Base-by-base conservation (phyloP, 768 basidiomycete species). In the Auricularia sp. region DNA sequence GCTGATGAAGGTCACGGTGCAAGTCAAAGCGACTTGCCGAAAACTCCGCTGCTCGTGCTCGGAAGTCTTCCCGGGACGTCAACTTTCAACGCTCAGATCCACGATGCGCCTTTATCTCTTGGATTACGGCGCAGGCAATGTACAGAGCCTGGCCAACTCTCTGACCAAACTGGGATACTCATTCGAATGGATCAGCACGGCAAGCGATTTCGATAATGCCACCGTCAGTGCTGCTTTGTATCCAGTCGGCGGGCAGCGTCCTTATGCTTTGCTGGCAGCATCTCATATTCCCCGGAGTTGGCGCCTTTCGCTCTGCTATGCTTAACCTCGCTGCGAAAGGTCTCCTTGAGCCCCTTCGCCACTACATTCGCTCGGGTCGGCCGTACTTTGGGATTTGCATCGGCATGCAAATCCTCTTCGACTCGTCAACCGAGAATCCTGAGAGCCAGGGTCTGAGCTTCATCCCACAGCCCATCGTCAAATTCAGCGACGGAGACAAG, bases 321-420 rank as follows among this genome's bases (percentile, higher is more conserved):
- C 80, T 82, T 61, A 87, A 90, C 64, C 85, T 99, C 61, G 75
- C 77, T 16, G 74, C 81, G 18, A 86, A 85, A 66, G 91, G 90
- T 23, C 83, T 95, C 65, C 81, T 90, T 42, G 84, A 90, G 67
- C 93, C 92, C 33, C 80, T 99, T 64, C 83, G 82, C 66, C 76
- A 81, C 61, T 99, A 98, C 74, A 86, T 99, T 70, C 75, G 77
- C 16, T 91, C 91, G 11, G 96, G 97, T 33, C 84, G 82, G 70
- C 97, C 96, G 2, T 99, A 97, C 77, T 92, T 97, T 76, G 93
- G 93, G 44, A 98, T 99, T 78, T 99, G 97, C 77, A 91, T 99
- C 71, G 97, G 97, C 70, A 88, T 99, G 87, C 97, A 99, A 76
- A 85, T 97, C 64, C 90, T 99, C 66, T 98, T 93, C 77, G 78